Base-by-base conservation (phyloP, 257 asterid genomes). In the Linderniella brevidens region DNA sequence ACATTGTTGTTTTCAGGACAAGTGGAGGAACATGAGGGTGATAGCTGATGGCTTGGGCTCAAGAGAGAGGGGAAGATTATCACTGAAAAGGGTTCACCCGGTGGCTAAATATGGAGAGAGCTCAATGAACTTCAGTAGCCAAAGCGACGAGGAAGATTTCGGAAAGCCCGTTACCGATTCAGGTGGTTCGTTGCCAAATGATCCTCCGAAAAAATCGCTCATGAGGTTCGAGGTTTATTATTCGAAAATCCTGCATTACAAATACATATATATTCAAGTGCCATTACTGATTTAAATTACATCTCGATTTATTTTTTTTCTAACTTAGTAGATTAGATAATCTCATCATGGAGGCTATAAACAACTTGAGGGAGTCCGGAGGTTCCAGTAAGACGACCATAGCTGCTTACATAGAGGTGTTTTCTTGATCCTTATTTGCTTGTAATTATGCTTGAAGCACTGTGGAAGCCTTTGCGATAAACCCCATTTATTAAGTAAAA, bases 1-100 rank as follows among this genome's bases (percentile, higher is more conserved):
- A 25, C 32, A 5, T 19, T 64, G 1, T 5, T 42, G 59, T 41
- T 59, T 56, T 54, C 54, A 88, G 98, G 98, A 88, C 61, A 88
- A 88, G 66, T 88, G 98, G 98, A 73, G 95, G 79, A 88, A 88
- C 74, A 76, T 88, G 92, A 88, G 90, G 64, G 95, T 88, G 49
- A 88, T 88, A 90, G 86, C 92, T 13, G 84, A 78, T 44, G 95
- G 95, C 35, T 78, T 78, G 92, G 92, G 92, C 5, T 87, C 97
- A 35, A 67, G 95, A 43, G 95, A 80, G 64, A 79, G 84, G 74
- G 71, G 82, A 35, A 75, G 75, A 71, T 49, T 83, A 66, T 74
- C 88, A 41, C 73, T 80, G 19, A 87, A 72, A 64, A 74, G 86
- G 72, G 61, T 57, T 50, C 80, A 61, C 47, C 88, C 74, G 36